phyloP scores from a whole-genome alignment of 352 stramenopile genomes.

The Nothophytophthora sp. region DNA sequence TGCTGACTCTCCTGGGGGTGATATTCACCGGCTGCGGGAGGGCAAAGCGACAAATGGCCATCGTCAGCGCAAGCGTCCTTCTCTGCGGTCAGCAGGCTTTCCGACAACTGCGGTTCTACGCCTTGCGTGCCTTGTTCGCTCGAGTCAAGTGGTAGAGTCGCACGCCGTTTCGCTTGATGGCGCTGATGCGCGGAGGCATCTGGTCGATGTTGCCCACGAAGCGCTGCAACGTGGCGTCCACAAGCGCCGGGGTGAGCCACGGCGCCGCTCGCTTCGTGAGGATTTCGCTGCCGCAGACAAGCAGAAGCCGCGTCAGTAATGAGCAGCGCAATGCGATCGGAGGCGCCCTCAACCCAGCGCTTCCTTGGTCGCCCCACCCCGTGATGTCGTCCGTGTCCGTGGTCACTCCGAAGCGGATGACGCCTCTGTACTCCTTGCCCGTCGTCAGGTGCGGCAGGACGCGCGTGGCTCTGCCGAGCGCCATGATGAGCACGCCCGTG shows the following conservation, averaged over 20 bases:
- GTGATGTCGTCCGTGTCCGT: conserved; percentile 86
- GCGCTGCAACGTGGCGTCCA: conserved; percentile 40
- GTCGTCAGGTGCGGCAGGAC: conserved; percentile 78
- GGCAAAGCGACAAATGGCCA: neutral
- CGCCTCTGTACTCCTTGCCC: conserved; percentile 77
- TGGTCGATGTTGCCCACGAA: conserved; percentile 82
- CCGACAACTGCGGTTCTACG: neutral
- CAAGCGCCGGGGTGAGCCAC: conserved; percentile 49
- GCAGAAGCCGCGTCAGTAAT: neutral
- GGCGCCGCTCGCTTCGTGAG: conserved; percentile 49
- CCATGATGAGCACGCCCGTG: conserved; percentile 82
- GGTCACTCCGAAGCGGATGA: conserved; percentile 76
- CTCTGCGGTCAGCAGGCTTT: conserved; percentile 4
- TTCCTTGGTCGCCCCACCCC: conserved; percentile 29
- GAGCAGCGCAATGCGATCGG: too few species aligned
- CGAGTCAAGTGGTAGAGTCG: conserved; percentile 79
- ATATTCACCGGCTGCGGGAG: conserved; percentile 56
- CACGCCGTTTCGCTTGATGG: conserved; percentile 77
- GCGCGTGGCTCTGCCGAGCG: conserved; percentile 77
- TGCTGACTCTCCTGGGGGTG: conserved; percentile 56
- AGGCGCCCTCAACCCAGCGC: neutral
- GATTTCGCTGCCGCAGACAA: conserved; percentile 39
- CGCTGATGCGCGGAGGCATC: conserved; percentile 75
- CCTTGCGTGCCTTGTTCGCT: conserved; percentile 40
- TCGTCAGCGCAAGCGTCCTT: neutral